Evolutionary conservation across 139 green algal species (phyloP).

Genomic region (Chara braunii): DNA sequence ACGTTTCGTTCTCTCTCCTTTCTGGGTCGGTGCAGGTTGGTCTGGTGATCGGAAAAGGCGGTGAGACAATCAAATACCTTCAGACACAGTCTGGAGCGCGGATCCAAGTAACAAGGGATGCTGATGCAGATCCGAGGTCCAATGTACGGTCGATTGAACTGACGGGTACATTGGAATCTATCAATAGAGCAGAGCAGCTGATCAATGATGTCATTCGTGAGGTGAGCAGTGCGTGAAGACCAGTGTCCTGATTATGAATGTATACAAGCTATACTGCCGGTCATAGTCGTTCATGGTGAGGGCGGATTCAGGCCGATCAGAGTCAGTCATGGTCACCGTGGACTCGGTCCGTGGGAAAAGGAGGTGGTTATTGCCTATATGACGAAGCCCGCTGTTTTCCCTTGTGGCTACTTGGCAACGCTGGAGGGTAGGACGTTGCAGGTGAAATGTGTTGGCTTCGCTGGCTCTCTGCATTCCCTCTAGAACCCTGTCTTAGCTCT

Average conservation of each 20-base stretch:
- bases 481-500: too few relatives aligned
- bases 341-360: too few relatives aligned
- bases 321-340: too few relatives aligned
- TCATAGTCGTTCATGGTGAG: too few relatives aligned
- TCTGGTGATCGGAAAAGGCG: constrained; percentile 85
- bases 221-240: constrained; percentile 17
- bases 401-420: too few relatives aligned
- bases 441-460: too few relatives aligned
- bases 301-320: too few relatives aligned
- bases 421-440: too few relatives aligned
- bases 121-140: constrained; percentile 20
- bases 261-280: background rate
- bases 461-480: too few relatives aligned
- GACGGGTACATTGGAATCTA: constrained; percentile 28
- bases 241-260: too few relatives aligned
- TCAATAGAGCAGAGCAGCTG: constrained; percentile 20
- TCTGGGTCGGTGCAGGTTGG: constrained; percentile 57
- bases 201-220: constrained; percentile 33
- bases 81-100: constrained; percentile 74
- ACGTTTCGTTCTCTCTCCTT: background rate
- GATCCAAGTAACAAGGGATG: constrained; percentile 52
- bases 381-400: too few relatives aligned
- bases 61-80: constrained; percentile 91
- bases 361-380: too few relatives aligned
- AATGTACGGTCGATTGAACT: constrained; percentile 18